Evolutionary conservation across 2,329 filamentous ascomycete genomes (phyloP).

Genomic region (Colletotrichum ledebouriae): DNA sequence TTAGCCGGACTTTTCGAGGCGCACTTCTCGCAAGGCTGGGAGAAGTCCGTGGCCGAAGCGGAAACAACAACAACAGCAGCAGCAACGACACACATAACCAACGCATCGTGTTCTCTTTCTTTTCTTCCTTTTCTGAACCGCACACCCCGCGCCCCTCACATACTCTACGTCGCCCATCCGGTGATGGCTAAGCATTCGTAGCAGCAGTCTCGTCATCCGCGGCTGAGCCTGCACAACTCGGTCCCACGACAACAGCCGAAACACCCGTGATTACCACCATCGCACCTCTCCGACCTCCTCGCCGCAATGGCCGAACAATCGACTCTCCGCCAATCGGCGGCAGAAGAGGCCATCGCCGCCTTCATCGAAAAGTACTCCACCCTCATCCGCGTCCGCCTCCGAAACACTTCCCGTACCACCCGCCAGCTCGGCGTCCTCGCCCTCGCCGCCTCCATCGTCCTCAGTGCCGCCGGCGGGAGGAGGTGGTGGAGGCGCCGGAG

Average conservation of each 20-base stretch:
- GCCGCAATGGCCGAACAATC: conserved; percentile 72
- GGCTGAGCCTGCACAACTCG: conserved; percentile 39
- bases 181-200: conserved; percentile 41
- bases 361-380: conserved; percentile 72
- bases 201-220: conserved; percentile 18
- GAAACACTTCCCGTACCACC: conserved; percentile 76
- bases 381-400: conserved; percentile 67
- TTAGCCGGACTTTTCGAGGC: conserved; percentile 21
- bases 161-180: background rate
- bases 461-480: conserved; percentile 82
- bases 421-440: conserved; percentile 82
- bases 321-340: conserved; percentile 76
- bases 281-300: conserved; percentile 61
- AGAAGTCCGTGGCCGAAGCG: background rate
- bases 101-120: conserved; percentile 6
- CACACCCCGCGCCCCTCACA: background rate
- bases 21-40: conserved; percentile 23
- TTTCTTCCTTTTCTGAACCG: background rate
- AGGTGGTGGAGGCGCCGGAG: conserved; percentile 80
- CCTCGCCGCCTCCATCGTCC: conserved; percentile 82
- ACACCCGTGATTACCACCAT: conserved; percentile 53
- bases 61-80: conserved; percentile 10
- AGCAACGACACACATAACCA: background rate
- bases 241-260: conserved; percentile 16
- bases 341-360: conserved; percentile 75